Evolutionary conservation across 495 filamentous ascomycete species (phyloP), one percentile per base, ranked within the genome.

Genomic region (Penicillium robsamsonii): DNA sequence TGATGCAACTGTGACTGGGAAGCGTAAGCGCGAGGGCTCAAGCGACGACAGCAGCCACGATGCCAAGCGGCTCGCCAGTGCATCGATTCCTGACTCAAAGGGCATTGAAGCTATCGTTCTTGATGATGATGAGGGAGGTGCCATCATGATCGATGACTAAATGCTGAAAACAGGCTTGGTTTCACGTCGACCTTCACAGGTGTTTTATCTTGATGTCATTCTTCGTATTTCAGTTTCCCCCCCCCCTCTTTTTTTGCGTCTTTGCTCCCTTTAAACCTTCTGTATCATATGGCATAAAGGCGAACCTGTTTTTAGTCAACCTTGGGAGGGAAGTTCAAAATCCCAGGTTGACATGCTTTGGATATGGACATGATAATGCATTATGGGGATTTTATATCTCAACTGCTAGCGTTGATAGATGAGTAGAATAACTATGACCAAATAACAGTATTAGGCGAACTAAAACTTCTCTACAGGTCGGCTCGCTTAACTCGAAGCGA

Each of bases 61-160:
- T 37, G 47, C 68, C 3, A 85, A 85, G 60, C 75, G 78, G 11
- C 73, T 74, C 17, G 70, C 71, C 2, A 68, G 60, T 15, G 64
- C 56, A 18, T 60, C 70, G 5, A 30, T 55, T 5, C 47, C 63
- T 1, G 67, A 72, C 45, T 69, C 67, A 5, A 66, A 74, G 22
- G 66, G 64, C n/a, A 64, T 70, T 38, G 65, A 73, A 25, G 61
- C 78, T 31, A 75, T 83, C 18, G 62, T 83, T 18, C 46, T 81
- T 12, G 82, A 90, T 51, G 87, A 87, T 56, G 61, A 71, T 9
- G 76, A 73, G 2, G 81, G 80, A 35, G 88, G 87, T 20, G 84
- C 86, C 9, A 92, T 95, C 59, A 62, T 90, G 51, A 92, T 95
- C 63, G 85, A 90, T 24, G 87, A 91, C 68, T 63, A 56, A 35